These are phyloP conservation scores for Talaromyces albobiverticillius DNA, from an alignment of 2,329 filamentous ascomycete genomes.

Conservation along the genomic window DNA sequence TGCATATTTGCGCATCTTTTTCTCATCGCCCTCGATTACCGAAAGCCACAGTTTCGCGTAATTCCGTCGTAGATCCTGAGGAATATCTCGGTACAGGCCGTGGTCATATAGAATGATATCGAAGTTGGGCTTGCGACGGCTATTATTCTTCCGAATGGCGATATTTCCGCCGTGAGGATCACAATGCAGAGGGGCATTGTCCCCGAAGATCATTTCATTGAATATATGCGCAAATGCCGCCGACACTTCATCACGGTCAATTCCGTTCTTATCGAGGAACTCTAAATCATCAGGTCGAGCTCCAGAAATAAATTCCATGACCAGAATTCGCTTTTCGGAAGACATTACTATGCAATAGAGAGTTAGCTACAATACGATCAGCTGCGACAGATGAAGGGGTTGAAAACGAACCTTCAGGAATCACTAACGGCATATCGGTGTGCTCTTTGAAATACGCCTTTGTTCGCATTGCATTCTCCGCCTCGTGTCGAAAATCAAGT, in stretches of 20 bases:
- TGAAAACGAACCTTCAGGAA: constrained; percentile 59
- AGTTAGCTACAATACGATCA: neutral
- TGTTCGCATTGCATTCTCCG: constrained; percentile 75
- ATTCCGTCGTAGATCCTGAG: constrained; percentile 69
- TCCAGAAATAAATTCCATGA: constrained; percentile 92
- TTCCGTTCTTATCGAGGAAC: constrained; percentile 79
- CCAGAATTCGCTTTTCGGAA: constrained; percentile 83
- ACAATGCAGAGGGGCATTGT: constrained; percentile 84
- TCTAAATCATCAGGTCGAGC: constrained; percentile 83
- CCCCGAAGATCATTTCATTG: constrained; percentile 99
- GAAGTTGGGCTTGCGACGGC: constrained; percentile 69
- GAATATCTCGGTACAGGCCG: constrained; percentile 91
- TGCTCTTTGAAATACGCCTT: constrained; percentile 76
- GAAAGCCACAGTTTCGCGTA: constrained; percentile 98
- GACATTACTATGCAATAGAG: constrained; percentile 62
- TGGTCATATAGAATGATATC: constrained; percentile 97
- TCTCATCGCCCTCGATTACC: constrained; percentile 84
- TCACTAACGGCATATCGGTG: constrained; percentile 74
- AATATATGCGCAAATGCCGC: constrained; percentile 88
- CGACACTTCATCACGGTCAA: constrained; percentile 93
- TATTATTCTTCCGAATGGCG: constrained; percentile 75
- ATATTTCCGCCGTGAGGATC: constrained; percentile 97
- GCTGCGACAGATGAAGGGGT: neutral
- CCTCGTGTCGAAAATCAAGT: constrained; percentile 84
- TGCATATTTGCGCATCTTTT: constrained; percentile 82